Conservation (phyloP, 1,139 yeast genomes). For the Yarrowia galli region DNA sequence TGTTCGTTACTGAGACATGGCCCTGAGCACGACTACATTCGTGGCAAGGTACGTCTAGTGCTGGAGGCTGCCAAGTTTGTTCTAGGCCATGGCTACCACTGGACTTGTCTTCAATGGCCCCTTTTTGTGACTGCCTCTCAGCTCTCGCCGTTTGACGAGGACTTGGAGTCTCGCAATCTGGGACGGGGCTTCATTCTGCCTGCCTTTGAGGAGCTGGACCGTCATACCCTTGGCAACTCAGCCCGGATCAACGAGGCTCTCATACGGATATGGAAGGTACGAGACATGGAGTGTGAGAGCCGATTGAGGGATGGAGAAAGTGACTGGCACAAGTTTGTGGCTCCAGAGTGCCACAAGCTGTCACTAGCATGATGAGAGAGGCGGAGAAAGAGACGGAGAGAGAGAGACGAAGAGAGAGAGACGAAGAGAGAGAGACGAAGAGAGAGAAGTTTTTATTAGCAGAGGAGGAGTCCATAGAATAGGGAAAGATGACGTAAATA, state of each 20-base stretch:
- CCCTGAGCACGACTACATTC: conserved; percentile 11
- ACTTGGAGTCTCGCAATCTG: conserved; percentile 16
- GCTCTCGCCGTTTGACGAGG: conserved; percentile 29
- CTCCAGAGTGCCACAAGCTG: conserved; percentile 34
- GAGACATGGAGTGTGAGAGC: conserved; percentile 33
- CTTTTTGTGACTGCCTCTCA: background rate
- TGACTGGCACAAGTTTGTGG: conserved; percentile 37
- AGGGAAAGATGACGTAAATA: background rate
- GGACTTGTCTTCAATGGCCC: conserved; percentile 26
- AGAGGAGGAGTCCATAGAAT: background rate
- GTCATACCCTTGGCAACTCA: conserved; percentile 4
- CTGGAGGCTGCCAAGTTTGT: conserved; percentile 19
- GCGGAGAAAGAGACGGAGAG: background rate
- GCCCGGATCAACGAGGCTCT: conserved; percentile 22
- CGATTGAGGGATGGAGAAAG: conserved; percentile 22
- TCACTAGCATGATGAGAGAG: conserved; percentile 12
- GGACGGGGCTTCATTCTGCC: conserved; percentile 25
- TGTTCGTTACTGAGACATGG: conserved; percentile 21
- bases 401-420: background rate
- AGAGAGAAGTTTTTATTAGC: background rate
- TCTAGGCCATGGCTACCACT: conserved; percentile 18
- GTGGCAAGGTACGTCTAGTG: conserved; percentile 28
- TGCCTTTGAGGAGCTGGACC: conserved; percentile 28
- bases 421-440: background rate
- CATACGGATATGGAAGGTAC: conserved; percentile 4